Conservation (phyloP, 768 basidiomycete species). For the Austroboletus eburneus region DNA sequence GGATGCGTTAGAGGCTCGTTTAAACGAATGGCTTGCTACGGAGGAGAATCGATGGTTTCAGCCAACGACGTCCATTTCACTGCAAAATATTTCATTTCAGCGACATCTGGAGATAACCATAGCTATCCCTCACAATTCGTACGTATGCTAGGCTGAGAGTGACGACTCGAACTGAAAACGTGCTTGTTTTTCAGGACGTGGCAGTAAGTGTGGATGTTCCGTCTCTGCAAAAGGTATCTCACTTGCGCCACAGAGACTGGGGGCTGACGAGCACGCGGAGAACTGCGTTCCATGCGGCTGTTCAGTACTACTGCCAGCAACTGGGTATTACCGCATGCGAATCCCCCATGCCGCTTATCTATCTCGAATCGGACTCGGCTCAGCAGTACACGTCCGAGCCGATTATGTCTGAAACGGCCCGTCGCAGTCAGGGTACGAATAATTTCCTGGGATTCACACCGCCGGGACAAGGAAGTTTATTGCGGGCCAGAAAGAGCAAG, state of each 20-base stretch:
- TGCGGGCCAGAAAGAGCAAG: conserved; percentile 31
- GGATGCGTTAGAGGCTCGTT: conserved; percentile 58
- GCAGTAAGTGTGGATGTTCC: conserved; percentile 27
- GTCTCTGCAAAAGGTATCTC: conserved; percentile 1
- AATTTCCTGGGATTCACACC: conserved; percentile 29
- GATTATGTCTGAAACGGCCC: background rate
- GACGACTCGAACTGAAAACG: conserved; percentile 1
- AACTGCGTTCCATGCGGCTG: conserved; percentile 79
- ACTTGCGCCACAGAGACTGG: conserved; percentile 46
- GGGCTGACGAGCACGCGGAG: conserved; percentile 53
- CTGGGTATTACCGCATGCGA: conserved; percentile 61
- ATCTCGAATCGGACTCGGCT: conserved; percentile 27
- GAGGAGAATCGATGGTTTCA: conserved; percentile 81
- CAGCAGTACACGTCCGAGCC: conserved; percentile 7
- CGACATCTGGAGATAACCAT: conserved; percentile 67
- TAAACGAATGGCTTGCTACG: conserved; percentile 74
- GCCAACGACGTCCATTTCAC: conserved; percentile 56
- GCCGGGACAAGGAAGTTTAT: conserved; percentile 14
- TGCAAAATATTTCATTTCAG: conserved; percentile 65
- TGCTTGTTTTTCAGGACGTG: conserved; percentile 25
- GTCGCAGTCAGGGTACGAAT: conserved; percentile 8
- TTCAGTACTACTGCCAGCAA: conserved; percentile 65
- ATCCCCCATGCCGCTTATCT: conserved; percentile 59
- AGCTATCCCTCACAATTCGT: conserved; percentile 52
- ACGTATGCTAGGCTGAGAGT: conserved; percentile 15